Percentiles rank a stretch among this genome's conserved stretches.
These are phyloP conservation scores for Yamadazyma dendronema DNA, from an alignment of 1,139 yeast species.

Conservation along the genomic window DNA sequence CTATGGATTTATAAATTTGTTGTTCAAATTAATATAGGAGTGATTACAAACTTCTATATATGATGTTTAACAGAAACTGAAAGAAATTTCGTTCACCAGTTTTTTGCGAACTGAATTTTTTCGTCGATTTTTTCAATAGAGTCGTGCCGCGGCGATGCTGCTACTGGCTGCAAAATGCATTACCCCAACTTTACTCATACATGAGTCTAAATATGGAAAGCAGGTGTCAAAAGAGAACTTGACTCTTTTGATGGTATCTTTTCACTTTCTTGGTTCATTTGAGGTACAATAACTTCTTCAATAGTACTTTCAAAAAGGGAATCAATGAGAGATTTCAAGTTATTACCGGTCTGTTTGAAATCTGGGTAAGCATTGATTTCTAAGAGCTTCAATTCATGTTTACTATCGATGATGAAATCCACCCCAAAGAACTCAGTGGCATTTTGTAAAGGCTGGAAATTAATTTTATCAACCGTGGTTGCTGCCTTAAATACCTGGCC, in stretches of 20 bases:
- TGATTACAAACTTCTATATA: slow-evolving; percentile 1
- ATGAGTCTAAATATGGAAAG: background rate
- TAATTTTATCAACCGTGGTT: slow-evolving; percentile 69
- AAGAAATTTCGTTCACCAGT: slow-evolving; percentile 8
- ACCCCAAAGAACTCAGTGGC: slow-evolving; percentile 88
- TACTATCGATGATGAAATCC: slow-evolving; percentile 72
- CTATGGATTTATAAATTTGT: background rate
- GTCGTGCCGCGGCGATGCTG: background rate
- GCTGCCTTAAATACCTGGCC: slow-evolving; percentile 85
- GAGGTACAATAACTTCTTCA: slow-evolving; percentile 11
- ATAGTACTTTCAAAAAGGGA: slow-evolving; percentile 55
- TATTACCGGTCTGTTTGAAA: slow-evolving; percentile 89
- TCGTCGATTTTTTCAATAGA: slow-evolving; percentile 7
- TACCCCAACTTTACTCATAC: background rate
- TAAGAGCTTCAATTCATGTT: slow-evolving; percentile 55
- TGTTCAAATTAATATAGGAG: background rate
- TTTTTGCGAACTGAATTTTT: slow-evolving; percentile 8
- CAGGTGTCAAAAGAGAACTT: background rate
- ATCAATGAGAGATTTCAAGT: slow-evolving; percentile 61
- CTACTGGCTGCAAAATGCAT: background rate
- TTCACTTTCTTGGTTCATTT: background rate
- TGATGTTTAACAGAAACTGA: slow-evolving; percentile 3
- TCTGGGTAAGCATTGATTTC: slow-evolving; percentile 96
- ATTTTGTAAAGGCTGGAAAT: slow-evolving; percentile 82
- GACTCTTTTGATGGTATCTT: background rate